Base-by-base conservation (phyloP, 495 filamentous ascomycete species). In the Pseudevernia furfuracea region DNA sequence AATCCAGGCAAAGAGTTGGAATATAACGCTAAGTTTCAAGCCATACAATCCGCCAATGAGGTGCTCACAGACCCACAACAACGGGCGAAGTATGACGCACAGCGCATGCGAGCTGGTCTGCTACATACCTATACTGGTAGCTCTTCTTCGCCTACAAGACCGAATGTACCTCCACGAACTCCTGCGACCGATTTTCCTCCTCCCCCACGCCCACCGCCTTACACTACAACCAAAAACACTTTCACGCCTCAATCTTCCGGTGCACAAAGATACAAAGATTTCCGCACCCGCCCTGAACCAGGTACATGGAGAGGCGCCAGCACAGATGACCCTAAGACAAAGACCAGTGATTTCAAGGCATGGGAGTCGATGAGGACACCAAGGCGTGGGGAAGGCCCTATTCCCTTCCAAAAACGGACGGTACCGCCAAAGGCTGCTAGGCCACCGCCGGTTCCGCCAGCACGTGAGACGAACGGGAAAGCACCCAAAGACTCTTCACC, bases 31-130 rank as follows among this genome's bases (percentile, higher is more conserved):
- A 89, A 88, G 70, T 96, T 96, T 69, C 87, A 94, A 71, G 80
- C 84, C 36, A 95, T 96, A 61, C 89, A 94, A 72, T 81, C 87
- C 1, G 92, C 92, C 30, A 85, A 94, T 66, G 92, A 96, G 71
- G 82, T 97, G 36, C 79, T 97, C 34, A 81, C 79, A 63, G 90
- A 96, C 67, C 77, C 85, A 0, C 75, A 78, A 39, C 76, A 80
- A 68, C 86, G 86, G 61, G 72, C 81, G 17, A 92, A 89, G 69
- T 95, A 94, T 70, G 92, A 97, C 72, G 81, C 83, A 7, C 83
- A 89, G 59, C 84, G 90, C 30, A 67, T 81, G n/a, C 71, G 71
- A 68, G 69, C 71, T 59, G 74, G 71, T 48, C 72, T 61, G 70
- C 60, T 69, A 60, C 67, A 61, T 17, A 62, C 66, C 17, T 68